Evolutionary conservation across 2,329 filamentous ascomycete species (phyloP), one percentile per base, ranked within the genome.

Genomic region (Bipolaris victoriae): DNA sequence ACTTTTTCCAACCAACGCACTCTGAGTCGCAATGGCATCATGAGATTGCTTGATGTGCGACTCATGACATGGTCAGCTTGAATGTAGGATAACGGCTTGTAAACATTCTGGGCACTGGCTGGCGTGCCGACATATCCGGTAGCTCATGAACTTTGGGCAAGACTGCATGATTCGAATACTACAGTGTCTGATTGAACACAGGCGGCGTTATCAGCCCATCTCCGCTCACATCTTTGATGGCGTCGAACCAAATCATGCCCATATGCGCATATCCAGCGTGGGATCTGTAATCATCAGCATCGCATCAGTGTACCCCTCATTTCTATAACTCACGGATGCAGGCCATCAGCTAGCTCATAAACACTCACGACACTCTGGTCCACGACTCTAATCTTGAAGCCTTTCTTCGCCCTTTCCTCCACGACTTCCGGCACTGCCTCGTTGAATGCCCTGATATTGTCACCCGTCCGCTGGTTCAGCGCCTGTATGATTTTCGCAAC

Each of bases 401-500:
- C 69, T 20, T 57, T 37, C 15, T 59, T 48, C 1, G 52, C 57
- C 44, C 60, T 62, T 50, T 66, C 22, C 43, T 58, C 41, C 16
- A 69, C 70, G 3, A 74, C 52, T 5, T 37, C 51, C 4, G 64
- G 63, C 39, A 76, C 49, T 9, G 55, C 63, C 31, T 52, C 51
- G 49, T 76, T 76, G 52, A 61, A 75, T 0, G 35, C 51, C 11
- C 62, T 46, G 13, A 69, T 64, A 18, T 63, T 64, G 9, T 37
- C 46, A 39, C 60, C 52, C 16, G 52, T 60, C 18, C 52, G 55
- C 11, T 35, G 41, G 43, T 69, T 65, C 15, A 53, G 43, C 9
- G 60, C 50, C 15, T 64, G 58, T 41, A 76, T 74, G 15, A 79
- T 70, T 52, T 75, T 67, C 6, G 76, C 76, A 33, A 80, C 75